Percentiles rank a stretch among this genome's conserved stretches.
These are phyloP conservation scores for Luffa aegyptiaca DNA, from an alignment of 306 rosid genomes.

Conservation along the genomic window DNA sequence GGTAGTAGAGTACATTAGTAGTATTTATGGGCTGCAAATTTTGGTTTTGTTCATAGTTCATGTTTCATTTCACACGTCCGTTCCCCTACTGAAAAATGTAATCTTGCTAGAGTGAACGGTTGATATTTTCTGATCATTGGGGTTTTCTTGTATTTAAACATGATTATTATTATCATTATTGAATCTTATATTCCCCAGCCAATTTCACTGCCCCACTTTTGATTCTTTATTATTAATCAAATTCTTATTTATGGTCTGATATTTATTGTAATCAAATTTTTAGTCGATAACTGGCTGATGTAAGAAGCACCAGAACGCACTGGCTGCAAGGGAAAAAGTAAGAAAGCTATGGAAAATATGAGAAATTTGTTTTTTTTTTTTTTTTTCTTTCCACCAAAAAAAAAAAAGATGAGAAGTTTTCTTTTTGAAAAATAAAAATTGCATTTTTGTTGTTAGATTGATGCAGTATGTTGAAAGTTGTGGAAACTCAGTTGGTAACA, in stretches of 20 bases:
- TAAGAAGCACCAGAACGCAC: too few species aligned
- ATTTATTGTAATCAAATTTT: not conserved
- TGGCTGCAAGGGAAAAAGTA: too few species aligned
- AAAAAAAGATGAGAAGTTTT: too few species aligned
- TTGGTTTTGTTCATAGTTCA: constrained; percentile 4
- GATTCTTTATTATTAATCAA: not conserved
- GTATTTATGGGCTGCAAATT: not conserved
- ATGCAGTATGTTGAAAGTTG: too few species aligned
- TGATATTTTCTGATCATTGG: not conserved
- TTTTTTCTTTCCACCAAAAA: too few species aligned
- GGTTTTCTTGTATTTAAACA: constrained; percentile 1
- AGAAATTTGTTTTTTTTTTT: too few species aligned
- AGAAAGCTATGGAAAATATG: too few species aligned
- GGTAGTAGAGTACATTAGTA: not conserved
- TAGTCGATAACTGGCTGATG: too few species aligned
- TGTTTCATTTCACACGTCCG: not conserved
- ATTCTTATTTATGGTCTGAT: not conserved
- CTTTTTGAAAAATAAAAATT: too few species aligned
- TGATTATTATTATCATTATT: not conserved
- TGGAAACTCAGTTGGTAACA: too few species aligned
- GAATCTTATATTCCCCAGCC: not conserved
- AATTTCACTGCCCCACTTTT: not conserved
- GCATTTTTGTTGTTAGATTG: too few species aligned
- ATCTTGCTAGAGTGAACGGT: not conserved
- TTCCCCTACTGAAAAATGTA: not conserved